Conservation (phyloP, 2,329 filamentous ascomycete species). For the Curvularia verruculosa region DNA sequence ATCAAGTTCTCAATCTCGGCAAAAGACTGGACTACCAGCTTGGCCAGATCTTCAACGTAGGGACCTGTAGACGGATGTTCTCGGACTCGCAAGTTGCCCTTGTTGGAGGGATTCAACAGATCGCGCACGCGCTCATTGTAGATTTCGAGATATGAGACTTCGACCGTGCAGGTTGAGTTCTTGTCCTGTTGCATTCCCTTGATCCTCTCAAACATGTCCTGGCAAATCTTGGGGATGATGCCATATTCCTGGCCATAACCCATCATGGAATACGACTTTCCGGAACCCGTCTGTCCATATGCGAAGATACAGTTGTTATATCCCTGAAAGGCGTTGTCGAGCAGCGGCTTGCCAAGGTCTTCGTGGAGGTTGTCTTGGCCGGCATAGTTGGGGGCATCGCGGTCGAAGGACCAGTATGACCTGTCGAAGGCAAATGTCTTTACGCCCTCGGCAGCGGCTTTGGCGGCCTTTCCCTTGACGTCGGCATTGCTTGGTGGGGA, state of each 20-base stretch:
- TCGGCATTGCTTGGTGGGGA: constrained; percentile 68
- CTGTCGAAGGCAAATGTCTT: constrained; percentile 96
- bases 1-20: constrained; percentile 96
- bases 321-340: constrained; percentile 97
- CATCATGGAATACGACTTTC: constrained; percentile 99
- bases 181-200: constrained; percentile 72
- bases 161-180: constrained; percentile 85
- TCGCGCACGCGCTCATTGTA: constrained; percentile 98
- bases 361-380: constrained; percentile 87
- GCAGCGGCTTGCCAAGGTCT: constrained; percentile 84
- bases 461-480: constrained; percentile 68
- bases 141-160: constrained; percentile 98
- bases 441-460: constrained; percentile 66
- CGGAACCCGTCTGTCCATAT: constrained; percentile 96
- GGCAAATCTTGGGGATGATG: constrained; percentile 95
- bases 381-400: constrained; percentile 79
- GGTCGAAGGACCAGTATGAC: constrained; percentile 98
- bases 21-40: constrained; percentile 91
- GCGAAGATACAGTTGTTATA: constrained; percentile 99
- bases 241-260: constrained; percentile 95
- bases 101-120: constrained; percentile 91
- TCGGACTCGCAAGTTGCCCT: constrained; percentile 94
- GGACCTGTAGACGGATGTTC: constrained; percentile 97
- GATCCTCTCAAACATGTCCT: constrained; percentile 96
- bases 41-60: constrained; percentile 97